Percentiles rank a stretch among this genome's conserved stretches.
These are phyloP conservation scores for Sanghuangporus baumii DNA, from an alignment of 1,284 basidiomycete genomes.

Conservation along the genomic window DNA sequence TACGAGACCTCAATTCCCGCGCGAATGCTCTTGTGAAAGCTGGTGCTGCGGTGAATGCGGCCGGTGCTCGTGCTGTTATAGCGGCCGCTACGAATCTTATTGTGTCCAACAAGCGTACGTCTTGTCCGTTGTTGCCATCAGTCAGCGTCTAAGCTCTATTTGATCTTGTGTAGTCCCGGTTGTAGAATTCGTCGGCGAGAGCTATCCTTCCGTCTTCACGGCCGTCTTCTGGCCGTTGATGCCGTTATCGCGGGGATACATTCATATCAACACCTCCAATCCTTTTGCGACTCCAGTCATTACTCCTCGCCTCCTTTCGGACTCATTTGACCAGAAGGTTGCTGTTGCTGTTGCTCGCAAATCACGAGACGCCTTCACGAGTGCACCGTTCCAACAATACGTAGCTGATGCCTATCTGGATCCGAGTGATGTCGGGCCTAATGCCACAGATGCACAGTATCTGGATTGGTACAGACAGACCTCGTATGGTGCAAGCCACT, in stretches of 20 bases:
- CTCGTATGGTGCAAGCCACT: constrained; percentile 17
- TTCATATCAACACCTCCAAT: constrained; percentile 22
- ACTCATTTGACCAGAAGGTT: constrained; percentile 20
- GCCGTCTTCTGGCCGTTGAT: constrained; percentile 16
- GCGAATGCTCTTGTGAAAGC: not conserved
- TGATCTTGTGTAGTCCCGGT: constrained; percentile 14
- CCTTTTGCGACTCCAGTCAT: constrained; percentile 21
- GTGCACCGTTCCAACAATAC: constrained; percentile 16
- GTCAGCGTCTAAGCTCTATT: not conserved
- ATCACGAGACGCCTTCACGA: constrained; percentile 19
- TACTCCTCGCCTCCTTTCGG: constrained; percentile 20
- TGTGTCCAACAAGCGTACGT: constrained; percentile 7
- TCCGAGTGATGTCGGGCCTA: constrained; percentile 4
- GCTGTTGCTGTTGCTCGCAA: constrained; percentile 18
- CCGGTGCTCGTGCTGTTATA: constrained; percentile 8
- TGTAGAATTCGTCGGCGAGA: constrained; percentile 21
- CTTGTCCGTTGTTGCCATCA: not conserved
- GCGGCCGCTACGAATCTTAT: constrained; percentile 10
- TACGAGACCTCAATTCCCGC: not conserved
- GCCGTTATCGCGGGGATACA: constrained; percentile 21
- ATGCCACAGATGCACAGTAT: constrained; percentile 22
- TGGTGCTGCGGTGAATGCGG: not conserved
- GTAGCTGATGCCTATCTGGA: constrained; percentile 18
- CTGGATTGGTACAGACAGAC: constrained; percentile 19
- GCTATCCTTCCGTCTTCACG: constrained; percentile 20